These are phyloP conservation scores for Aspergillus incahuasiensis DNA, from an alignment of 495 filamentous ascomycete genomes.

Conservation along the genomic window DNA sequence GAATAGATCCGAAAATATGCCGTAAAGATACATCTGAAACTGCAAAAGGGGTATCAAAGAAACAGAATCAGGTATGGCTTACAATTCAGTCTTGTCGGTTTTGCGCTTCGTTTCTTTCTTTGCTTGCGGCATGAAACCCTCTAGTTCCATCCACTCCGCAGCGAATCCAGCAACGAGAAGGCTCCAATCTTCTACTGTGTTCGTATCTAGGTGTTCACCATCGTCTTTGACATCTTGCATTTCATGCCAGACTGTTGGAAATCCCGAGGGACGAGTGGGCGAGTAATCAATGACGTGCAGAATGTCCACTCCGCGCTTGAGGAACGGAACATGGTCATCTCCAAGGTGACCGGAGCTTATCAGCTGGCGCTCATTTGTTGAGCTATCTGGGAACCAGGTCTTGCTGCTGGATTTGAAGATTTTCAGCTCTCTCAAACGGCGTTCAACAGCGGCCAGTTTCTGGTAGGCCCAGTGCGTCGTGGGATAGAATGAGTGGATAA, in stretches of 20 bases:
- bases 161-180: conserved; percentile 76
- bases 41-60: conserved; percentile 9
- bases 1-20: not conserved
- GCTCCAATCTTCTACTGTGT: conserved; percentile 85
- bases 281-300: conserved; percentile 80
- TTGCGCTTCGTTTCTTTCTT: conserved; percentile 10
- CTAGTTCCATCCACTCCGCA: conserved; percentile 90
- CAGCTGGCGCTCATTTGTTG: conserved; percentile 45
- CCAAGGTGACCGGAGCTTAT: conserved; percentile 49
- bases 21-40: conserved; percentile 3
- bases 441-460: conserved; percentile 62
- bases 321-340: conserved; percentile 90
- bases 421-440: conserved; percentile 56
- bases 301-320: conserved; percentile 77
- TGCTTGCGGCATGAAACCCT: conserved; percentile 51
- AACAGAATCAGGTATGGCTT: conserved; percentile 28
- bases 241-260: conserved; percentile 84
- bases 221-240: conserved; percentile 60
- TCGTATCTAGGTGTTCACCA: conserved; percentile 76
- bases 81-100: conserved; percentile 38
- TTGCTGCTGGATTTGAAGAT: conserved; percentile 45
- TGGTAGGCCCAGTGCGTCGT: conserved; percentile 94
- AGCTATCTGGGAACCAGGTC: conserved; percentile 48
- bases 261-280: conserved; percentile 32
- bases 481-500: conserved; percentile 73